These are phyloP conservation scores for Lithospermum erythrorhizon DNA, from an alignment of 257 asterid genomes.

Conservation along the genomic window DNA sequence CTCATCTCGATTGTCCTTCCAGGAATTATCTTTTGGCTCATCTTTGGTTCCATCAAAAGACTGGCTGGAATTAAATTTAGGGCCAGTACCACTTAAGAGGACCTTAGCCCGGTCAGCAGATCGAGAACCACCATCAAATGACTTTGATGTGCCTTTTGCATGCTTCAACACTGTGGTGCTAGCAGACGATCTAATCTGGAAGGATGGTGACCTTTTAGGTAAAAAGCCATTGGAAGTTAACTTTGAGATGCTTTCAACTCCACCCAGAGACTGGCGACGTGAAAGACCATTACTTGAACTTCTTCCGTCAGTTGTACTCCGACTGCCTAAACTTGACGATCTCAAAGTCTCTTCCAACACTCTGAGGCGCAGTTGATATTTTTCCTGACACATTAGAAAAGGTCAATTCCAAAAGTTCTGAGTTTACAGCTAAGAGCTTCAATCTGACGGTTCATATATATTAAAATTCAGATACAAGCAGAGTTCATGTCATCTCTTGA, in stretches of 20 bases:
- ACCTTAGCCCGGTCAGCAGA: constrained; percentile 69
- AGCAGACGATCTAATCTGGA: constrained; percentile 77
- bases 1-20: constrained; percentile 63
- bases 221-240: constrained; percentile 72
- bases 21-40: constrained; percentile 41
- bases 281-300: constrained; percentile 67
- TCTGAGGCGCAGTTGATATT: constrained; percentile 62
- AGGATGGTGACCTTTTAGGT: constrained; percentile 89
- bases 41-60: constrained; percentile 85
- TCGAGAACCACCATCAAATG: constrained; percentile 94
- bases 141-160: constrained; percentile 95
- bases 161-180: constrained; percentile 80
- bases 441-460: constrained; percentile 2
- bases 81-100: constrained; percentile 76
- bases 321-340: constrained; percentile 40
- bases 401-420: neutral
- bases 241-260: constrained; percentile 77
- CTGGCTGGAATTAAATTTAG: constrained; percentile 78
- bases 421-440: neutral
- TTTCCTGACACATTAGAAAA: constrained; percentile 42
- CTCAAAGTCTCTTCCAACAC: constrained; percentile 89
- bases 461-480: too few species aligned
- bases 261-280: constrained; percentile 91
- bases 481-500: too few species aligned
- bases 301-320: constrained; percentile 57